Evolutionary conservation across 2,329 filamentous ascomycete genomes (phyloP).

Genomic region (Exophiala sideris): DNA sequence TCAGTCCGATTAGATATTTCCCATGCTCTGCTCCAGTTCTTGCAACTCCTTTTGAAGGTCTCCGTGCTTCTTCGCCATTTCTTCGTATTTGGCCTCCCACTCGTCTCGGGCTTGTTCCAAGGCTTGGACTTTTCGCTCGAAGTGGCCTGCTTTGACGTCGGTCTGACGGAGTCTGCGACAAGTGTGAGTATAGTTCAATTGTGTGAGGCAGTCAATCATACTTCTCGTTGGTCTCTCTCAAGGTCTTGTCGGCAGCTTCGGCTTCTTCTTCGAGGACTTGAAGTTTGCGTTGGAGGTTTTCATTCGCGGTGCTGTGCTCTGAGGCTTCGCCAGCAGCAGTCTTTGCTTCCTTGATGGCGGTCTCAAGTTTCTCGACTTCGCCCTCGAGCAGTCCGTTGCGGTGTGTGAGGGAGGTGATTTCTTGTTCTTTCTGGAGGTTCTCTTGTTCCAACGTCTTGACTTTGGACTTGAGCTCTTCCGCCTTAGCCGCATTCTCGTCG

Average conservation of each 20-base stretch:
- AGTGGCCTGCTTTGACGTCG: conserved; percentile 98
- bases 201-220: conserved; percentile 50
- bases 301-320: conserved; percentile 83
- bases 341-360: conserved; percentile 80
- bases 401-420: conserved; percentile 93
- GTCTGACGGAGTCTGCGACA: conserved; percentile 83
- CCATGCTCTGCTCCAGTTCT: conserved; percentile 85
- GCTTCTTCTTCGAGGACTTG: conserved; percentile 97
- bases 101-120: conserved; percentile 87
- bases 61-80: conserved; percentile 88
- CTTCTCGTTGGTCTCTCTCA: conserved; percentile 98
- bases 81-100: conserved; percentile 98
- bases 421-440: conserved; percentile 94
- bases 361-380: conserved; percentile 91
- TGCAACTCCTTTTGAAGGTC: conserved; percentile 84
- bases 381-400: conserved; percentile 87
- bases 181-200: not conserved
- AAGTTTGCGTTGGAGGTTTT: conserved; percentile 84
- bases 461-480: conserved; percentile 81
- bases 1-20: conserved; percentile 68
- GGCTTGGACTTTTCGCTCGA: conserved; percentile 98
- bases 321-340: conserved; percentile 75
- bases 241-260: conserved; percentile 91
- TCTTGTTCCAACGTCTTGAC: conserved; percentile 92
- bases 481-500: conserved; percentile 76